Conservation (phyloP, 495 filamentous ascomycete genomes). For the Trichoderma virens region DNA sequence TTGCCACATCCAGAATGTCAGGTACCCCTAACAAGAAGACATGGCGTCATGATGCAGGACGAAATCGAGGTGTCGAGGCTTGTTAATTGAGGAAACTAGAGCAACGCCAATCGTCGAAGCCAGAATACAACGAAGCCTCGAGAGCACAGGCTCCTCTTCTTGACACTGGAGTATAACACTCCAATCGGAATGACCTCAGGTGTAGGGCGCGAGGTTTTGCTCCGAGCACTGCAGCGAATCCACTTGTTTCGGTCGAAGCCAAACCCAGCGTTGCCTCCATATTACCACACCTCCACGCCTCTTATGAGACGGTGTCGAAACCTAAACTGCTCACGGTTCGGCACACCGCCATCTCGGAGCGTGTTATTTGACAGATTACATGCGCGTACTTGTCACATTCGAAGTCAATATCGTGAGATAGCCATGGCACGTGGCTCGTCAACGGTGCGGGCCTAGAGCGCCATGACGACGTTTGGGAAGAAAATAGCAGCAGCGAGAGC, state of each 20-base stretch:
- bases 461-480: background rate
- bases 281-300: background rate
- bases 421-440: background rate
- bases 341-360: slow-evolving; percentile 4
- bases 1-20: background rate
- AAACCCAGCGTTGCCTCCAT: background rate
- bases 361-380: background rate
- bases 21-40: background rate
- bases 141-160: background rate
- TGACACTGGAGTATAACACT: background rate
- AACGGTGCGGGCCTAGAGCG: slow-evolving; percentile 2
- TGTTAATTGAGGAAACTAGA: background rate
- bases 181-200: background rate
- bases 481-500: background rate
- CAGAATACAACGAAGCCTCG: background rate
- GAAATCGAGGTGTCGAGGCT: background rate
- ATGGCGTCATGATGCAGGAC: slow-evolving; percentile 4
- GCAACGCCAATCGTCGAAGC: background rate
- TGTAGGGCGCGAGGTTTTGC: too few relatives aligned
- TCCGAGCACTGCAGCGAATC: too few relatives aligned
- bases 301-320: background rate
- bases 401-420: background rate
- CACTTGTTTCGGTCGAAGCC: background rate
- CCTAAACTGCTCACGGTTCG: background rate
- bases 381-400: background rate